Base-by-base conservation (phyloP, 257 asterid genomes). In the Scutellaria barbata region DNA sequence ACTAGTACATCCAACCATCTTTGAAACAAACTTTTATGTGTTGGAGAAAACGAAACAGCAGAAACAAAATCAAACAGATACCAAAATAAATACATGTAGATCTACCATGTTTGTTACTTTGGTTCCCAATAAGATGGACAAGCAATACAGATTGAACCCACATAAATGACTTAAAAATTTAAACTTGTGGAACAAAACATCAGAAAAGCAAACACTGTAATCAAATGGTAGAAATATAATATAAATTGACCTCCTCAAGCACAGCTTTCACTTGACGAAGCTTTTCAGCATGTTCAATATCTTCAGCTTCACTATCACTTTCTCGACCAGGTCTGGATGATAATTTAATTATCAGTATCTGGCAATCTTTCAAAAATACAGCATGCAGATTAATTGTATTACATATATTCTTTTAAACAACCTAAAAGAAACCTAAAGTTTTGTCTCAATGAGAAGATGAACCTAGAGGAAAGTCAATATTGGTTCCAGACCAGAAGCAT, bases 181-280 rank as follows among this genome's bases (percentile, higher is more conserved):
- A 35, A 74, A 40, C n/a, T 76, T 47, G 2, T 72, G 45, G 46
- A 43, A 68, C 63, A 71, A 73, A 16, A 71, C 9, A 77, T 39
- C 42, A 40, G 65, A 63, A 16, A 18, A 50, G 55, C 63, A 17
- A 53, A 16, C 30, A 68, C n/a, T 42, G 67, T 53, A 41, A 56
- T 50, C 10, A 71, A 46, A 46, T 46, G 16, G 69, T 43, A 50
- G 52, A 66, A 40, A 53, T 46, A 33, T 59, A 22, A 46, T 66
- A 35, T 50, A 75, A 73, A 81, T 68, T 41, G 63, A 95, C 99
- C 97, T 95, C 99, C 88, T 95, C 99, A 66, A 95, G 98, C 82
- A 95, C 99, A 53, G 99, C 99, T 82, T 95, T 95, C 83, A 95
- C 99, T 92, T 95, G 99, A 75, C 99, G 98, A 78, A 95, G 98